phyloP scores from a whole-genome alignment of 108 stramenopile genomes.

The Fistulifera solaris region DNA sequence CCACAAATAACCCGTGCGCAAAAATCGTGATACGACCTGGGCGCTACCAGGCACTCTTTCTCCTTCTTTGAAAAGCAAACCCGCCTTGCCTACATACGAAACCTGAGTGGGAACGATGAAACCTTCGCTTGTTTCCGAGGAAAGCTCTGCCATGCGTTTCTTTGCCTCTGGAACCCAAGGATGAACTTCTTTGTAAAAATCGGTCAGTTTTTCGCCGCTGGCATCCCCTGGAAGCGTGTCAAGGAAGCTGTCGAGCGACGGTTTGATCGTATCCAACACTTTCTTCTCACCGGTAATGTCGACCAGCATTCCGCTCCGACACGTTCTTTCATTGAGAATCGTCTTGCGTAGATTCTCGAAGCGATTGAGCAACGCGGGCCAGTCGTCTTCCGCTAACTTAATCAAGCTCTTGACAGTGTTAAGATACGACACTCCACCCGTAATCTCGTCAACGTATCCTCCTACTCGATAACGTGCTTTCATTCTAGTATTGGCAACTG shows the following conservation, averaged over 20 bases:
- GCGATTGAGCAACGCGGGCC: slow-evolving; percentile 74
- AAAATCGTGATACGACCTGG: slow-evolving; percentile 66
- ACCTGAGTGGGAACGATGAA: slow-evolving; percentile 95
- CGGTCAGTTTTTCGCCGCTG: slow-evolving; percentile 46
- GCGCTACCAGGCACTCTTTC: slow-evolving; percentile 74
- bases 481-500: slow-evolving; percentile 69
- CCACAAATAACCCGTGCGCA: slow-evolving; percentile 85
- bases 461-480: slow-evolving; percentile 71
- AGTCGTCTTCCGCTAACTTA: slow-evolving; percentile 89
- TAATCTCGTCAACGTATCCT: slow-evolving; percentile 88
- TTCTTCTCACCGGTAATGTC: slow-evolving; percentile 85
- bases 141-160: slow-evolving; percentile 58
- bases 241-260: slow-evolving; percentile 59
- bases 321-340: slow-evolving; percentile 55
- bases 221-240: slow-evolving; percentile 57
- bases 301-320: slow-evolving; percentile 79
- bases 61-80: slow-evolving; percentile 71
- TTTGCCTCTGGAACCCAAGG: slow-evolving; percentile 73
- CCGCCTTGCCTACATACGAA: slow-evolving; percentile 89
- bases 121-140: slow-evolving; percentile 75
- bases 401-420: slow-evolving; percentile 66
- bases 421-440: slow-evolving; percentile 81
- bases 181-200: slow-evolving; percentile 66
- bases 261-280: slow-evolving; percentile 60
- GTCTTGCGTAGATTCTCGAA: slow-evolving; percentile 79